Evolutionary conservation across 495 filamentous ascomycete species (phyloP).

Genomic region (Aspergillus avenaceus): DNA sequence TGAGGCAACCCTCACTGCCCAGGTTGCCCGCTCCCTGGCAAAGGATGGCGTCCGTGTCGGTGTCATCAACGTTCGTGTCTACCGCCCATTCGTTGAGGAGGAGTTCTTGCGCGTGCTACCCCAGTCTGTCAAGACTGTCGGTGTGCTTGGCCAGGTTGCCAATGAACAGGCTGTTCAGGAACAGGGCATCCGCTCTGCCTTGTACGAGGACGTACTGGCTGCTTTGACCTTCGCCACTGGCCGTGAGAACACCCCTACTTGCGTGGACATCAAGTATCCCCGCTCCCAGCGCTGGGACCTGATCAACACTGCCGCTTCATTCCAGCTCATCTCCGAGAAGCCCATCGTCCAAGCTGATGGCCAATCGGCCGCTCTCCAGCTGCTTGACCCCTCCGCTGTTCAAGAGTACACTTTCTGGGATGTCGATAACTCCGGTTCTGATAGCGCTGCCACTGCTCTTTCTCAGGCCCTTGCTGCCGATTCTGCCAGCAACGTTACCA

Average conservation of each 20-base stretch:
- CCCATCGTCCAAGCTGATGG: constrained; percentile 44
- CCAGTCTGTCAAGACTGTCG: constrained; percentile 65
- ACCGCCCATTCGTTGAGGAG: constrained; percentile 91
- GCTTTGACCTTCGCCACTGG: constrained; percentile 72
- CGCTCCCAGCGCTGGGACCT: constrained; percentile 77
- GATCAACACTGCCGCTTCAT: constrained; percentile 65
- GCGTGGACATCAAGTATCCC: constrained; percentile 84
- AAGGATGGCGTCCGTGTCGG: constrained; percentile 72
- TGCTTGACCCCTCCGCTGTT: constrained; percentile 46
- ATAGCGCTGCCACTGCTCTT: constrained; percentile 59
- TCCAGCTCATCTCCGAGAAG: constrained; percentile 56
- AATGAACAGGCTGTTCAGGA: constrained; percentile 58
- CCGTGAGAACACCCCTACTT: constrained; percentile 53
- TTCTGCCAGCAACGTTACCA: constrained; percentile 70
- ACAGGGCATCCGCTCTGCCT: constrained; percentile 66
- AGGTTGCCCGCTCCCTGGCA: constrained; percentile 70
- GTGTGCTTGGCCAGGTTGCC: constrained; percentile 61
- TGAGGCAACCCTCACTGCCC: constrained; percentile 79
- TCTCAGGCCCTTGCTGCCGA: constrained; percentile 71
- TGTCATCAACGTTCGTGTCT: constrained; percentile 85
- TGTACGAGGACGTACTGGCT: constrained; percentile 86
- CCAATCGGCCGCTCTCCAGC: constrained; percentile 33
- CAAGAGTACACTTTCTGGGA: constrained; percentile 96
- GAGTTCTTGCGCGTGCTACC: constrained; percentile 82
- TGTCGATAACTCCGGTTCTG: constrained; percentile 66